Percentiles rank a stretch among this genome's conserved stretches.
These are phyloP conservation scores for Pichia sp. DNA, from an alignment of 1,139 yeast species.

Conservation along the genomic window DNA sequence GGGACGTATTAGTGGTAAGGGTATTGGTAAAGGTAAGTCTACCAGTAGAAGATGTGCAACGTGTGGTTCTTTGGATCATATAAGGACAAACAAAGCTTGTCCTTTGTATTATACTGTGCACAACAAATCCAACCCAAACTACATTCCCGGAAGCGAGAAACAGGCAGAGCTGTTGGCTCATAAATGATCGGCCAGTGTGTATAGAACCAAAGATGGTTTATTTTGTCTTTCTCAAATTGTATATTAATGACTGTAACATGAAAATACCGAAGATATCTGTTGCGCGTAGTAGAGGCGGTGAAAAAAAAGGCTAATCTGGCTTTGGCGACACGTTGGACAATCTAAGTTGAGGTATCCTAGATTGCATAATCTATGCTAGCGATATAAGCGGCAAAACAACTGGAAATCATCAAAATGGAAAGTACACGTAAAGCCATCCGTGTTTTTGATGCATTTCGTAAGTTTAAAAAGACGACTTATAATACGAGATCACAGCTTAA, in stretches of 20 bases:
- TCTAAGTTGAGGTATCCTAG: not conserved
- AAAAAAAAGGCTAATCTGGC: not conserved
- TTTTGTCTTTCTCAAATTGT: not conserved
- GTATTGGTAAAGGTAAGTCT: constrained; percentile 71
- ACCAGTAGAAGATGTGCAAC: constrained; percentile 86
- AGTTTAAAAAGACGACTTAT: constrained; percentile 6
- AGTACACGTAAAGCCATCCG: constrained; percentile 38
- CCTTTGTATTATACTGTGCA: constrained; percentile 59
- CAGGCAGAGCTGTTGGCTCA: constrained; percentile 20
- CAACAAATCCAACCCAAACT: constrained; percentile 34
- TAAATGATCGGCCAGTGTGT: not conserved
- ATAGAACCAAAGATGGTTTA: not conserved
- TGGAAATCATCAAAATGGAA: constrained; percentile 20
- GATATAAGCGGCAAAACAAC: not conserved
- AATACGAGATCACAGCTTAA: no score
- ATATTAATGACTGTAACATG: not conserved
- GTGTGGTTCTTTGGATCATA: constrained; percentile 95
- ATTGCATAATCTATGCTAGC: not conserved
- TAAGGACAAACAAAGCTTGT: constrained; percentile 83
- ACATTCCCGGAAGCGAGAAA: constrained; percentile 32
- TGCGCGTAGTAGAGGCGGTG: not conserved
- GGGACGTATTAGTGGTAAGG: constrained; percentile 49
- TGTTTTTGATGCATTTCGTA: constrained; percentile 74
- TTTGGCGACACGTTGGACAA: not conserved
- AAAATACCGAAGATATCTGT: not conserved